phyloP scores from a whole-genome alignment of 768 basidiomycete species.

The Russula emetica region DNA sequence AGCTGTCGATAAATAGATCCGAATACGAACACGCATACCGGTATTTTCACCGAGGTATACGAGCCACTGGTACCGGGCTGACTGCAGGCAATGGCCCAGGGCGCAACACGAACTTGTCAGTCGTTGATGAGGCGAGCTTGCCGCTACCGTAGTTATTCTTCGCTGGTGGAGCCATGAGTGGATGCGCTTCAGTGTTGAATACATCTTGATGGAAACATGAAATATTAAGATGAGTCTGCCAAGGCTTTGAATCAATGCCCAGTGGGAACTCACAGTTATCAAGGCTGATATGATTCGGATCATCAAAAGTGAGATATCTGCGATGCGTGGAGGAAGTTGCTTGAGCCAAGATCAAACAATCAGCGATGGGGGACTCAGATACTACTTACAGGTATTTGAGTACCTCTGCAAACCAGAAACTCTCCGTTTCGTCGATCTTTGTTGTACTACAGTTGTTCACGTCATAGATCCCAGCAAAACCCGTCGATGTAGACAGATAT shows the following conservation, averaged over 20 bases:
- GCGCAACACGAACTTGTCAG: slow-evolving; percentile 8
- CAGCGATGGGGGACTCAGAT: no score
- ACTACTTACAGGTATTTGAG: slow-evolving; percentile 61
- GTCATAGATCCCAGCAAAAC: slow-evolving; percentile 55
- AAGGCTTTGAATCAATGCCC: not conserved
- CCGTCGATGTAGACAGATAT: slow-evolving; percentile 45
- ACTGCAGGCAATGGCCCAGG: slow-evolving; percentile 28
- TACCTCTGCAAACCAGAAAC: slow-evolving; percentile 72
- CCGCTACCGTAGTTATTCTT: slow-evolving; percentile 38
- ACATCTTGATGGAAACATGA: slow-evolving; percentile 34
- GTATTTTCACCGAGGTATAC: not conserved
- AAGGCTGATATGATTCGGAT: slow-evolving; percentile 58
- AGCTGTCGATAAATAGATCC: not conserved
- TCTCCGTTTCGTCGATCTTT: slow-evolving; percentile 58
- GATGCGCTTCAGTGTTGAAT: slow-evolving; percentile 35
- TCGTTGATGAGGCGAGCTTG: slow-evolving; percentile 9
- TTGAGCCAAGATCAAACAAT: not conserved
- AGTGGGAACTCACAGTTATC: slow-evolving; percentile 53
- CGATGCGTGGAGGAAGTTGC: not conserved
- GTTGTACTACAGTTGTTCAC: slow-evolving; percentile 44
- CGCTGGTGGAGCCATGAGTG: slow-evolving; percentile 18
- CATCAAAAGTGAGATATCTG: slow-evolving; percentile 72
- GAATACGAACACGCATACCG: not conserved
- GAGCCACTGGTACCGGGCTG: slow-evolving; percentile 29
- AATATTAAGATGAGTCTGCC: not conserved